Conservation (phyloP, 345 rosid species). For the Populus alba region DNA sequence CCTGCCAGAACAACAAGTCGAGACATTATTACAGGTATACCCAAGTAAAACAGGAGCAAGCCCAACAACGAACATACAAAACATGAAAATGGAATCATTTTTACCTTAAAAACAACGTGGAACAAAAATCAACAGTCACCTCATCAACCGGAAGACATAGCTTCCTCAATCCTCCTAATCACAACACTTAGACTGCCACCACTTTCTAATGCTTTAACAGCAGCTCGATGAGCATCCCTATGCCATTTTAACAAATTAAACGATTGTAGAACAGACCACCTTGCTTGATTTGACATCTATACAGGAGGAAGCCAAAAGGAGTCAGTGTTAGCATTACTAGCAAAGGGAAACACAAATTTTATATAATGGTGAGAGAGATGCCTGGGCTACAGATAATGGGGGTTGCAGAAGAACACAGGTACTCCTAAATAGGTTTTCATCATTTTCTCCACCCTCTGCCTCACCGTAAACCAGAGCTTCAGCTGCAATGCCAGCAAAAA, state of each 20-base stretch:
- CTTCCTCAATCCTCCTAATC: conserved; percentile 74
- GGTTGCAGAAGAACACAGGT: conserved; percentile 75
- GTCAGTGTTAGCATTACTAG: neutral
- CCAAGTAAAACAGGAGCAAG: neutral
- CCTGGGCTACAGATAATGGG: conserved; percentile 81
- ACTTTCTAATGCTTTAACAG: conserved; percentile 76
- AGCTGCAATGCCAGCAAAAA: conserved; percentile 96
- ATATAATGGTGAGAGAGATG: conserved; percentile 12
- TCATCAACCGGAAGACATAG: conserved; percentile 36
- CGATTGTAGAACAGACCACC: conserved; percentile 86
- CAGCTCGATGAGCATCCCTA: conserved; percentile 67
- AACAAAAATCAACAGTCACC: neutral
- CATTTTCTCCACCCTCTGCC: conserved; percentile 97
- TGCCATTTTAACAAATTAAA: conserved; percentile 94
- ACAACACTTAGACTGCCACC: conserved; percentile 73
- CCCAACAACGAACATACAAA: neutral
- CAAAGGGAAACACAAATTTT: neutral
- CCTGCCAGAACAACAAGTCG: neutral
- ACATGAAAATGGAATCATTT: neutral
- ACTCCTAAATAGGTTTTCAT: conserved; percentile 88
- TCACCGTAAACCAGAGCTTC: conserved; percentile 89
- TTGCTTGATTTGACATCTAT: conserved; percentile 99
- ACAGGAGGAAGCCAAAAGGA: neutral
- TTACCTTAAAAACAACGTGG: neutral
- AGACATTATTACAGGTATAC: neutral